These are phyloP conservation scores for Pisolithus albus DNA, from an alignment of 768 basidiomycete genomes.

Conservation along the genomic window DNA sequence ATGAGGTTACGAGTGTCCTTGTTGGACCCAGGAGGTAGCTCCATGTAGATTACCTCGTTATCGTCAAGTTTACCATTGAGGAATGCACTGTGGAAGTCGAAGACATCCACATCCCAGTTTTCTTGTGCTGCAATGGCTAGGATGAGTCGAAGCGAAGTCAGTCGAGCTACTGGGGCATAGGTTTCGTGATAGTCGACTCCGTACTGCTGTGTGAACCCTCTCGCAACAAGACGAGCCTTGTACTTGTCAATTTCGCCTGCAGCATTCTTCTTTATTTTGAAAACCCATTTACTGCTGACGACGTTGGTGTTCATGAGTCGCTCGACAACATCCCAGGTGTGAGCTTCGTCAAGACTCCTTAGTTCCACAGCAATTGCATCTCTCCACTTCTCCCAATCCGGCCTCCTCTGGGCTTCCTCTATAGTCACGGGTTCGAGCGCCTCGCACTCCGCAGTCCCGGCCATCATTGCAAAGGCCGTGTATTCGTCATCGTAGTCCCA, in stretches of 20 bases:
- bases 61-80: conserved; percentile 33
- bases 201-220: conserved; percentile 3
- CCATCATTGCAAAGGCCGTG: no score
- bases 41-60: conserved; percentile 37
- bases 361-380: conserved; percentile 7
- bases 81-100: conserved; percentile 39
- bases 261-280: conserved; percentile 32
- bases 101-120: conserved; percentile 30
- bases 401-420: not conserved
- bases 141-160: conserved; percentile 3
- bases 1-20: conserved; percentile 7
- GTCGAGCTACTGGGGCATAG: conserved; percentile 1
- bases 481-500: no score
- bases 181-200: conserved; percentile 7
- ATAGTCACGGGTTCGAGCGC: not conserved
- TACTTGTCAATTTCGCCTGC: conserved; percentile 24
- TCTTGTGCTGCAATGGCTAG: conserved; percentile 6
- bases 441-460: not conserved
- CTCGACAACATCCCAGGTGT: conserved; percentile 7
- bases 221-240: not conserved
- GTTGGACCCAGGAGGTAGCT: conserved; percentile 27
- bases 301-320: not conserved
- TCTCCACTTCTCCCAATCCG: not conserved
- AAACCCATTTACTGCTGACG: conserved; percentile 34
- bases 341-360: not conserved